Conservation (phyloP, 441 rosid genomes). For the Biscutella laevigata region DNA sequence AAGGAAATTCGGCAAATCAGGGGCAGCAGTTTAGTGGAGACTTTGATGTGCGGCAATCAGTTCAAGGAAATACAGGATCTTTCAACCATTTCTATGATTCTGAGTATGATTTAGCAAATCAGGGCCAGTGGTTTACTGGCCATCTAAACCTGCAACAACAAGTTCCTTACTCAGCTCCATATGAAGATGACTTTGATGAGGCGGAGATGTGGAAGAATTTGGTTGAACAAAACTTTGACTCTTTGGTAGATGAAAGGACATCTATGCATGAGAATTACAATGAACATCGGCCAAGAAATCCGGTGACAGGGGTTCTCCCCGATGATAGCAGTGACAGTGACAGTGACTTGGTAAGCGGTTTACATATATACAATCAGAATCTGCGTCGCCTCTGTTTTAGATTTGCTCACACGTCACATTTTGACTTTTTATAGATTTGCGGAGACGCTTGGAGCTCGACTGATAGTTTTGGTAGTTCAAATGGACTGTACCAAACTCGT, state of each 20-base stretch:
- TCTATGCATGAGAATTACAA: not conserved
- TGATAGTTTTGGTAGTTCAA: constrained; percentile 13
- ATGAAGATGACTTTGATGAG: not conserved
- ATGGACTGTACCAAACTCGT: not conserved
- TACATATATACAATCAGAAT: not conserved
- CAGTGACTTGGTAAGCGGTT: constrained; percentile 19
- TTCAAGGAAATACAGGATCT: not conserved
- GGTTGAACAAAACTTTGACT: not conserved
- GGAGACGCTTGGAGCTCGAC: constrained; percentile 15
- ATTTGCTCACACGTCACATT: not conserved
- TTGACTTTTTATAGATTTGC: constrained; percentile 7
- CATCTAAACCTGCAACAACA: not conserved
- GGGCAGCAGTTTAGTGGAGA: not conserved
- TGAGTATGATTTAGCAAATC: not conserved
- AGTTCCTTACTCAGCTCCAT: not conserved
- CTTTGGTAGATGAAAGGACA: not conserved
- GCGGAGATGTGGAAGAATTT: not conserved
- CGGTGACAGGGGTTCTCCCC: not conserved
- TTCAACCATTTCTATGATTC: too few species aligned
- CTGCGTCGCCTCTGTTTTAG: constrained; percentile 1
- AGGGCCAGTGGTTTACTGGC: not conserved
- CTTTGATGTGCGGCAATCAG: not conserved
- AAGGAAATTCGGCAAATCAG: not conserved
- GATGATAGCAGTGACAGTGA: constrained; percentile 16
- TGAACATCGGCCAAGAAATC: not conserved